Percentiles rank a stretch among this genome's conserved stretches.
Conservation (phyloP, 2,329 filamentous ascomycete genomes). For the Lasiodiplodia gonubiensis region DNA sequence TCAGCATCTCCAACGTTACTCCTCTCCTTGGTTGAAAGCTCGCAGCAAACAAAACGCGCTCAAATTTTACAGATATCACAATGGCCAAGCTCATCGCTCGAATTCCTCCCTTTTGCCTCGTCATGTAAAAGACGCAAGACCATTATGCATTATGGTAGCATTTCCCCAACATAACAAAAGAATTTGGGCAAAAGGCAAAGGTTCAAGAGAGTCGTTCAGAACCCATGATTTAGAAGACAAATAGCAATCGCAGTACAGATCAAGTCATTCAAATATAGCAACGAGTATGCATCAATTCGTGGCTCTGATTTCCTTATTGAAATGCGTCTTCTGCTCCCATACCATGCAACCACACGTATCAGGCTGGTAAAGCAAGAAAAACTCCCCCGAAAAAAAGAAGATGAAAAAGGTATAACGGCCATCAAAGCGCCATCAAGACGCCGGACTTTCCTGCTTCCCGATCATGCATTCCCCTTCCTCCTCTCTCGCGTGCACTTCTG, state of each 20-base stretch:
- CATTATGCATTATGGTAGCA: no score
- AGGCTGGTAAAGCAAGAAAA: not conserved
- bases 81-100: no score
- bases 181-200: not conserved
- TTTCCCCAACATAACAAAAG: no score
- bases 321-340: not conserved
- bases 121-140: no score
- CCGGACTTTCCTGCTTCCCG: not conserved
- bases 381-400: not conserved
- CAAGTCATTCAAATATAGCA: not conserved
- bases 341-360: not conserved
- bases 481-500: not conserved
- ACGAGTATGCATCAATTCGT: not conserved
- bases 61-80: no score
- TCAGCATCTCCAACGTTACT: no score
- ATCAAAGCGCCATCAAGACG: slow-evolving; percentile 7
- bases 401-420: not conserved
- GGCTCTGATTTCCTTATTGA: not conserved
- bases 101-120: no score
- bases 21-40: no score
- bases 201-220: not conserved
- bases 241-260: no score
- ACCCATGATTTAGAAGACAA: not conserved
- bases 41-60: no score
- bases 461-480: not conserved